Evolutionary conservation across 257 asterid genomes (phyloP).

Genomic region (Solanum dulcamara): DNA sequence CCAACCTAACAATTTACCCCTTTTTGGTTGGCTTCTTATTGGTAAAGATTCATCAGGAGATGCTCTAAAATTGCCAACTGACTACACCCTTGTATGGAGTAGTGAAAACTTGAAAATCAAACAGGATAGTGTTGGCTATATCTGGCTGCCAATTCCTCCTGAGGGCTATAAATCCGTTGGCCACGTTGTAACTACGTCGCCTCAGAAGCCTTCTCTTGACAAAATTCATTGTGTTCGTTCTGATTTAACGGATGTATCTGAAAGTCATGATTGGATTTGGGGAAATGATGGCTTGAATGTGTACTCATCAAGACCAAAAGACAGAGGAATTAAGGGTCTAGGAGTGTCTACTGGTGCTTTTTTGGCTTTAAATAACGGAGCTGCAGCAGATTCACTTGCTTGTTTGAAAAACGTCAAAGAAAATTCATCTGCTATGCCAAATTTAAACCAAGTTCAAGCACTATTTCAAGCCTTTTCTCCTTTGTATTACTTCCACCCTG

Average conservation of each 20-base stretch:
- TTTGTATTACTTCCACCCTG: slow-evolving; percentile 50
- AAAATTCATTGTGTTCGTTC: slow-evolving; percentile 31
- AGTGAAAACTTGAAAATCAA: slow-evolving; percentile 26
- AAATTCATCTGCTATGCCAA: slow-evolving; percentile 42
- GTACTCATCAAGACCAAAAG: slow-evolving; percentile 33
- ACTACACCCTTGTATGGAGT: slow-evolving; percentile 52
- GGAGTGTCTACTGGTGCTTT: slow-evolving; percentile 55
- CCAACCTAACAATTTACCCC: slow-evolving; percentile 56
- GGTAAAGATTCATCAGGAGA: slow-evolving; percentile 32
- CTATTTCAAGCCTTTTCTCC: slow-evolving; percentile 46
- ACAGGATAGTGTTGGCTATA: slow-evolving; percentile 32
- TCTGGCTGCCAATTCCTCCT: slow-evolving; percentile 47
- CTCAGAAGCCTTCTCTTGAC: slow-evolving; percentile 35
- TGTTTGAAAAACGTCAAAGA: slow-evolving; percentile 39
- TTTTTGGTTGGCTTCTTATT: slow-evolving; percentile 58
- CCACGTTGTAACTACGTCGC: slow-evolving; percentile 27
- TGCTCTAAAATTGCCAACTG: slow-evolving; percentile 36
- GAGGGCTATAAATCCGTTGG: slow-evolving; percentile 50
- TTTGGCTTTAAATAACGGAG: slow-evolving; percentile 21
- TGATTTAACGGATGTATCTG: slow-evolving; percentile 29
- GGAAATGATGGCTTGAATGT: slow-evolving; percentile 24
- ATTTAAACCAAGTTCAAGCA: slow-evolving; percentile 37
- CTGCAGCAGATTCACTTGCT: slow-evolving; percentile 7
- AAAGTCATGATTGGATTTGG: slow-evolving; percentile 46
- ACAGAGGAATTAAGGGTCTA: slow-evolving; percentile 28